Evolutionary conservation across 176 grass and related monocot species (phyloP).

Genomic region (Echinochloa phyllopogon): DNA sequence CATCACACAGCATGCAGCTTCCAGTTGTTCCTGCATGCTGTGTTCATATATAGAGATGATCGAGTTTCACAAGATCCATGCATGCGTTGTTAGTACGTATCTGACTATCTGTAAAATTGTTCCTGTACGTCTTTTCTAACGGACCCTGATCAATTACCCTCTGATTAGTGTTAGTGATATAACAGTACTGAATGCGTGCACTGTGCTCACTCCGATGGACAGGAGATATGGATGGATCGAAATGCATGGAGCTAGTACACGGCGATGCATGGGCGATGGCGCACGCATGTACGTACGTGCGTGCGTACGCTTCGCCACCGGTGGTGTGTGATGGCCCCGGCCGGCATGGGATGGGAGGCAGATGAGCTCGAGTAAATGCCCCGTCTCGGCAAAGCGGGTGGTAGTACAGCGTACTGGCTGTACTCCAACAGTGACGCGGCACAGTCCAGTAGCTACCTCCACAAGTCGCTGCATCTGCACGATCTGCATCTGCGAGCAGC

Average conservation of each 20-base stretch:
- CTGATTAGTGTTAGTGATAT: too few relatives aligned
- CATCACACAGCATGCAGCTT: background rate
- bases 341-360: background rate
- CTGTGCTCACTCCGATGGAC: background rate
- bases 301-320: background rate
- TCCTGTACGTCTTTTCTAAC: too few relatives aligned
- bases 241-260: too few relatives aligned
- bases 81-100: too few relatives aligned
- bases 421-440: conserved; percentile 25
- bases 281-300: background rate
- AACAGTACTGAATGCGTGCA: background rate
- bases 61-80: background rate
- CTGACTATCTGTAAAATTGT: background rate
- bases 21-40: background rate
- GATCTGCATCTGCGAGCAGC: background rate
- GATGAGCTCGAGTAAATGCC: conserved; percentile 18
- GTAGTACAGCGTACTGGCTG: background rate
- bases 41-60: too few relatives aligned
- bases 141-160: too few relatives aligned
- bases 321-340: background rate
- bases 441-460: background rate
- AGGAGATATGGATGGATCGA: background rate
- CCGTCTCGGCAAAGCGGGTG: conserved; percentile 38
- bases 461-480: conserved; percentile 22
- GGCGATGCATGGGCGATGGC: background rate